Evolutionary conservation across 2,329 filamentous ascomycete species (phyloP), one percentile per base, ranked within the genome.

Genomic region (Penicillium sp.): DNA sequence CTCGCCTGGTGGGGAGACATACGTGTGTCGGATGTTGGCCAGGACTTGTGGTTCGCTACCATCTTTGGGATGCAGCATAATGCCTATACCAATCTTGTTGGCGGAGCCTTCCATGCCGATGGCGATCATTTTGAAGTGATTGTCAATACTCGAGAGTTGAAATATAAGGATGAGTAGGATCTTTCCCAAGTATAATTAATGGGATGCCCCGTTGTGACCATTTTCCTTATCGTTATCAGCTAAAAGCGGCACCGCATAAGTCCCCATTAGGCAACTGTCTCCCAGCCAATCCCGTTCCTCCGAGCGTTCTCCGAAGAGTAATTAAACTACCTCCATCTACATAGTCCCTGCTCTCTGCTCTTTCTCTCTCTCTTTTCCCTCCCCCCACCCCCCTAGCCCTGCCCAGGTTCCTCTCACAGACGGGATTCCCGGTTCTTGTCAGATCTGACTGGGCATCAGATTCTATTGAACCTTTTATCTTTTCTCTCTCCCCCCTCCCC

Each of bases 61-160:
- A 55, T 81, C 77, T 24, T 77, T 77, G 69, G 58, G 77, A 79
- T 97, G 94, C 21, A 86, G 84, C 72, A 99, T 96, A 54, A 99
- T 81, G 68, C 94, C 94, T 54, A 97, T 88, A 63, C 93, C 94
- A 48, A 99, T 86, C 77, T 99, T 99, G 82, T 99, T 99, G 76
- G 94, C 94, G 53, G 91, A 96, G 73, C 94, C 93, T 80, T 99
- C 94, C 71, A 91, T 82, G 19, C 88, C 88, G 66, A 90, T 82
- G 26, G 87, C 83, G 63, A 90, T 87, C 80, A 87, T 86, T 48
- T 55, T 73, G 43, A 11, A 33, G 18, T 24, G 44, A 21, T 21
- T 34, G 29, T 40, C 47, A 26, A 37, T 23, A 52, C 10, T 21
- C 10, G 40, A 24, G n/a, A 21, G 28, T 40, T 45, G 44, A 18